These are phyloP conservation scores for Porcisia deanei DNA, from an alignment of 208 protist species.

Conservation along the genomic window DNA sequence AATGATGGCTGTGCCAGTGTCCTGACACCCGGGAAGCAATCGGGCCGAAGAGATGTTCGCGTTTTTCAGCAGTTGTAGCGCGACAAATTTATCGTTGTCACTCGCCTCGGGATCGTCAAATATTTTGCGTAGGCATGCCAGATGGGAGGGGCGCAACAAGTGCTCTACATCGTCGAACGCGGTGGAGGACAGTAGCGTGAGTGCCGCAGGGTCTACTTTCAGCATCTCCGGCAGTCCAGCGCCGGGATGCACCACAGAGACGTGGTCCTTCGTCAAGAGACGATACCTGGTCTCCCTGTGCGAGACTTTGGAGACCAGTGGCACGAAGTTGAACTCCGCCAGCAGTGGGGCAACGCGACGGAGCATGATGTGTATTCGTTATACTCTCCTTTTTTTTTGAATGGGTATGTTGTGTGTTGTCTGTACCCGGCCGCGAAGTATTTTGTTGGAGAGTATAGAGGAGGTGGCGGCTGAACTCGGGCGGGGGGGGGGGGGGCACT, in stretches of 20 bases:
- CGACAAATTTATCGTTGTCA: constrained; percentile 97
- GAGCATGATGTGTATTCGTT: constrained; percentile 34
- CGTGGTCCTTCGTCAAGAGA: constrained; percentile 87
- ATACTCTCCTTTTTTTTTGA: background rate
- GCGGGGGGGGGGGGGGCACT: background rate
- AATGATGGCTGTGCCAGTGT: constrained; percentile 97
- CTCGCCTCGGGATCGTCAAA: constrained; percentile 96
- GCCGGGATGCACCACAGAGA: constrained; percentile 70
- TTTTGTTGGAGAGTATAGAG: background rate
- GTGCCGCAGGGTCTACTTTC: constrained; percentile 87
- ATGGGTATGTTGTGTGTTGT: background rate
- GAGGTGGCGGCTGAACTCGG: background rate
- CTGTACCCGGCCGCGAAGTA: too few relatives aligned
- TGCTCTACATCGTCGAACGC: constrained; percentile 96
- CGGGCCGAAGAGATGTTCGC: constrained; percentile 93
- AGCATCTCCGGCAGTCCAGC: constrained; percentile 70
- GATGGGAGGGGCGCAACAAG: constrained; percentile 93
- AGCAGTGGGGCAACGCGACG: constrained; percentile 40
- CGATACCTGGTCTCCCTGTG: constrained; percentile 77
- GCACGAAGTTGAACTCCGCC: constrained; percentile 78
- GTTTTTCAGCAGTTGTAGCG: constrained; percentile 97
- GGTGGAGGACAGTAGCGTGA: constrained; percentile 81
- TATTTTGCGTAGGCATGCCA: constrained; percentile 93
- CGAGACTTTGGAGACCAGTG: constrained; percentile 64
- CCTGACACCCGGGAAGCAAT: constrained; percentile 94